Conservation (phyloP, 139 green algal species). For the Auxenochlorella pyrenoidosa region DNA sequence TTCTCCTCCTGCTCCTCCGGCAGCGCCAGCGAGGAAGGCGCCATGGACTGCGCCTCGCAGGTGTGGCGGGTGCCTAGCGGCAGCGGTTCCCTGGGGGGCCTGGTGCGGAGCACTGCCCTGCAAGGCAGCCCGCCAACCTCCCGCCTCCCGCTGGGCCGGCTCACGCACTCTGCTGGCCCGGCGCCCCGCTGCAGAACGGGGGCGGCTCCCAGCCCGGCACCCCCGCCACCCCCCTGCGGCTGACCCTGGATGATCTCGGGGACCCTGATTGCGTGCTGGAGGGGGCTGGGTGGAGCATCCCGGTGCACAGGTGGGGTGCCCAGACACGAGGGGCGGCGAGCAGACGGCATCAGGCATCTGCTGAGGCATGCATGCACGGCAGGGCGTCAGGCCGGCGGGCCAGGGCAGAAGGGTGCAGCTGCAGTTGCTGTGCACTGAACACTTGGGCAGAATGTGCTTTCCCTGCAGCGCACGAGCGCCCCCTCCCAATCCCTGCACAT, state of each 20-base stretch:
- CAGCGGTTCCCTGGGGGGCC: no score
- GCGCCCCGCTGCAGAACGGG: background rate
- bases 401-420: no score
- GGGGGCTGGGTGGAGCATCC: constrained; percentile 45
- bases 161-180: no score
- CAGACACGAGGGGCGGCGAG: background rate
- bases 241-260: constrained; percentile 46
- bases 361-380: no score
- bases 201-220: background rate
- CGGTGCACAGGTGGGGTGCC: constrained; percentile 48
- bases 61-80: no score
- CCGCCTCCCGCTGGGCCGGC: no score
- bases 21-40: background rate
- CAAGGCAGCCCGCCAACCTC: no score
- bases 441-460: background rate
- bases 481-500: background rate
- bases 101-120: no score
- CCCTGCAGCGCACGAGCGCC: background rate
- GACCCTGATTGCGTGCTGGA: constrained; percentile 49
- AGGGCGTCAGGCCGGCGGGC: no score
- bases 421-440: no score
- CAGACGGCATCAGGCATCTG: no score
- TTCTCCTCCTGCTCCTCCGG: constrained; percentile 47
- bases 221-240: background rate
- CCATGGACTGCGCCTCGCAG: background rate